A percentile compares a stretch with the other conserved stretches of the same genome.
These are phyloP conservation scores for Orbilia brochopaga DNA, from an alignment of 2,329 filamentous ascomycete species.

Conservation along the genomic window DNA sequence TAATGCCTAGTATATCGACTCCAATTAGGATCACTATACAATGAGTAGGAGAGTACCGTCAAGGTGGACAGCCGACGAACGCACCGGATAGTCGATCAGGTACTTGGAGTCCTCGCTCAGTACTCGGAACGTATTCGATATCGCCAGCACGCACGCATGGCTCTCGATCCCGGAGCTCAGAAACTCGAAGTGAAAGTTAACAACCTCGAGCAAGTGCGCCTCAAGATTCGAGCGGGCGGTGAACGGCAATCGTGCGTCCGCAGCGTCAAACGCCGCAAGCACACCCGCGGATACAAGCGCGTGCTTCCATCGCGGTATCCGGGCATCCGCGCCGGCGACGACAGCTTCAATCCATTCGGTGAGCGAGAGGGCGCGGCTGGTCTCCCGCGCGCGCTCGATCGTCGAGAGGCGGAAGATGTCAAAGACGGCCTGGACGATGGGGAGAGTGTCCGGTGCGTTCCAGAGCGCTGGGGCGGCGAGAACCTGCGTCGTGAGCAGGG, in stretches of 20 bases:
- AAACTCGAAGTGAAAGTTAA: conserved; percentile 48
- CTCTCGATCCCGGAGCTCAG: conserved; percentile 41
- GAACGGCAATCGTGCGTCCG: conserved; percentile 37
- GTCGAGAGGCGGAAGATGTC: conserved; percentile 75
- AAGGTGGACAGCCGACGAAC: not conserved
- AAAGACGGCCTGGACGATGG: conserved; percentile 70
- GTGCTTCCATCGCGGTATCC: conserved; percentile 79
- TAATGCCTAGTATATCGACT: conserved; percentile 59
- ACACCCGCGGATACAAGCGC: conserved; percentile 79
- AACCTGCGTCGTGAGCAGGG: conserved; percentile 73
- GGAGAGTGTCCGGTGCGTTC: conserved; percentile 67
- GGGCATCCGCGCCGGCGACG: conserved; percentile 66
- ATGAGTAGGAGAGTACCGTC: not conserved
- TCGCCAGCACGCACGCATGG: conserved; percentile 41
- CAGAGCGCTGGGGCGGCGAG: conserved; percentile 75
- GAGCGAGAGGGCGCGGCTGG: conserved; percentile 59
- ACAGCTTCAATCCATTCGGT: conserved; percentile 67
- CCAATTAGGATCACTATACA: not conserved
- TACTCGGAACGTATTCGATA: conserved; percentile 36
- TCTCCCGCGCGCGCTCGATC: conserved; percentile 62
- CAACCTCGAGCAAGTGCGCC: conserved; percentile 39
- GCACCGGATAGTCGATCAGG: conserved; percentile 39
- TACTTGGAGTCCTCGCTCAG: conserved; percentile 44
- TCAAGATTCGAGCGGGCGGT: conserved; percentile 39
- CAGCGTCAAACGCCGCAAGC: conserved; percentile 60